phyloP scores from a whole-genome alignment of 2,329 filamentous ascomycete genomes.

The Colletotrichum tropicicola region DNA sequence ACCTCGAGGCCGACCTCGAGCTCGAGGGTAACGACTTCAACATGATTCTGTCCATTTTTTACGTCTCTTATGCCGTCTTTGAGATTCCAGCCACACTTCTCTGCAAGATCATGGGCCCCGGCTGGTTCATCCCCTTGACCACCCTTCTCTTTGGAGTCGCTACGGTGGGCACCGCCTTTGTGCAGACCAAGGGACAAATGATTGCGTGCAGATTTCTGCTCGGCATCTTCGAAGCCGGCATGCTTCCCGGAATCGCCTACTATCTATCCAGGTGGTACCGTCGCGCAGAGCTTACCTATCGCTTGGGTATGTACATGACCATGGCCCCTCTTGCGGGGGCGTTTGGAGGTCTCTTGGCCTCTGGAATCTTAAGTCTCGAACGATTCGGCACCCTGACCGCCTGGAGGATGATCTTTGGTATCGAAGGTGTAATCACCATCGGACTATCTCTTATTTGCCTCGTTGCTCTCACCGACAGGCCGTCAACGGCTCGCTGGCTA shows the following conservation, averaged over 20 bases:
- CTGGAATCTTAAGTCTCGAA: conserved; percentile 62
- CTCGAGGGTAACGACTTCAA: conserved; percentile 53
- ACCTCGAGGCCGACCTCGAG: conserved; percentile 50
- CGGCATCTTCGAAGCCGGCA: conserved; percentile 49
- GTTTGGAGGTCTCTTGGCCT: conserved; percentile 57
- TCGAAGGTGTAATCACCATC: conserved; percentile 70
- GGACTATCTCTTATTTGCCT: conserved; percentile 68
- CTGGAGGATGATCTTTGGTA: conserved; percentile 77
- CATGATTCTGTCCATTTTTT: conserved; percentile 48
- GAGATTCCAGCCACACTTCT: conserved; percentile 57
- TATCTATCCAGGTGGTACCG: conserved; percentile 59
- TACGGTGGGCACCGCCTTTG: conserved; percentile 48
- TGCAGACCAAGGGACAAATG: conserved; percentile 42
- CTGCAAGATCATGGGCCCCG: conserved; percentile 51
- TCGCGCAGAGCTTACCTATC: conserved; percentile 56
- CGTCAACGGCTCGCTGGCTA: conserved; percentile 74
- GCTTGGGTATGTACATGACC: conserved; percentile 53
- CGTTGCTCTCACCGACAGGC: conserved; percentile 72
- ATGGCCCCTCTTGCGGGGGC: conserved; percentile 51
- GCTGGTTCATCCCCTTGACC: conserved; percentile 44
- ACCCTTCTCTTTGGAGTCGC: conserved; percentile 51
- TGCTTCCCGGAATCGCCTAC: conserved; percentile 49
- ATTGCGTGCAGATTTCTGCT: conserved; percentile 48
- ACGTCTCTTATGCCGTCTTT: conserved; percentile 47
- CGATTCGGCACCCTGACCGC: conserved; percentile 61